Conservation (phyloP, 1,139 yeast genomes). For the Pichia sp. region DNA sequence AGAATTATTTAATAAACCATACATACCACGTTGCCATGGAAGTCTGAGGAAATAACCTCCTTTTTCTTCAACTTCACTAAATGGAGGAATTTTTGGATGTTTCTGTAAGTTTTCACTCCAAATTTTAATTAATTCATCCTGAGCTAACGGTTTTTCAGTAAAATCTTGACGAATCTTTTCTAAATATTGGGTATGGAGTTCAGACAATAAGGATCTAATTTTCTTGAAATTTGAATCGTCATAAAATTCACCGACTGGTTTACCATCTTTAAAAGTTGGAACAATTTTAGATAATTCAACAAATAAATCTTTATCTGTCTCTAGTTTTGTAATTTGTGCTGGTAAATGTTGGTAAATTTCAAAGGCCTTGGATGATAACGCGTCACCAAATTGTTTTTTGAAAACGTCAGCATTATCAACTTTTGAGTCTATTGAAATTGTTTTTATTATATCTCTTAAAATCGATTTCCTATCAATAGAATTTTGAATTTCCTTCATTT, state of each 20-base stretch:
- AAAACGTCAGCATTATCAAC: conserved; percentile 16
- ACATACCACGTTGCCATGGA: conserved; percentile 73
- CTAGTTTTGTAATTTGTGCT: conserved; percentile 19
- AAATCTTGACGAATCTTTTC: conserved; percentile 42
- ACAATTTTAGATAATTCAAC: conserved; percentile 27
- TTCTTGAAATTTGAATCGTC: conserved; percentile 36
- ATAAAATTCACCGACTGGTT: conserved; percentile 34
- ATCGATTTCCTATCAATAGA: conserved; percentile 40
- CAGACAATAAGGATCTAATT: conserved; percentile 50
- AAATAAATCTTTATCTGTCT: conserved; percentile 19
- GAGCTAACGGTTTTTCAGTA: conserved; percentile 21
- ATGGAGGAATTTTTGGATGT: conserved; percentile 38
- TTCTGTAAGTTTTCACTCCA: conserved; percentile 51
- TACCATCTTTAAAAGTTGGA: conserved; percentile 30
- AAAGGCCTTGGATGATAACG: conserved; percentile 23
- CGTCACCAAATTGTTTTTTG: conserved; percentile 25
- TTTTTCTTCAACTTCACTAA: conserved; percentile 50
- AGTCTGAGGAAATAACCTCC: conserved; percentile 48
- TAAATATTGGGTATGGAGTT: conserved; percentile 44
- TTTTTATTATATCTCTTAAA: conserved; percentile 35
- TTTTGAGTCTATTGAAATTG: conserved; percentile 17
- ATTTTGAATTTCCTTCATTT: conserved; percentile 37
- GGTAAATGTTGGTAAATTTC: conserved; percentile 24
- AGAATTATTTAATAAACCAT: conserved; percentile 69
- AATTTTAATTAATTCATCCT: conserved; percentile 26